Conservation (phyloP, 2,329 filamentous ascomycete genomes). For the Aureobasidium sp. region DNA sequence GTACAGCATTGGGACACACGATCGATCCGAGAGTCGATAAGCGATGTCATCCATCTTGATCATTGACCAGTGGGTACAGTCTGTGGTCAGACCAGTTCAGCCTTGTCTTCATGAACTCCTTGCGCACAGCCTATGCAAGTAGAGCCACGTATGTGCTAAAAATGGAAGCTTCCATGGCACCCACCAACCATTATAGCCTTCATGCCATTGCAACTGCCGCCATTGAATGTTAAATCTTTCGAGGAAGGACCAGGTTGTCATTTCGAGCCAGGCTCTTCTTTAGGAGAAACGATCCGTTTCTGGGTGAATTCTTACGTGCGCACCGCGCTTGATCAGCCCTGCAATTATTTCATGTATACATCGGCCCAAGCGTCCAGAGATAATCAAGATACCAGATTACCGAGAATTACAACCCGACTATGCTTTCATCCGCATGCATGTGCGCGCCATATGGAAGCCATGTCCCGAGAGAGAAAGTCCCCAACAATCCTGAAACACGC, state of each 20-base stretch:
- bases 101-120: not conserved
- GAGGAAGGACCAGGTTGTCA: not conserved
- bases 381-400: not conserved
- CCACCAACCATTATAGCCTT: not conserved
- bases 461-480: not conserved
- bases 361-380: not conserved
- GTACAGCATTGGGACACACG: not conserved
- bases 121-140: slow-evolving; percentile 5
- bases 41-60: not conserved
- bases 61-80: not conserved
- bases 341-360: not conserved
- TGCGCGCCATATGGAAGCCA: not conserved
- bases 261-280: not conserved
- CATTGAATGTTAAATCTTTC: not conserved
- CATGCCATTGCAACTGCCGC: not conserved
- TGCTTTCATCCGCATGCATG: not conserved
- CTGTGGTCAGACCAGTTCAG: not conserved
- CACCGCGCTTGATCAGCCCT: not conserved
- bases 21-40: not conserved
- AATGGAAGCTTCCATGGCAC: not conserved
- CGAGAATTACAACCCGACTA: not conserved
- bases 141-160: not conserved
- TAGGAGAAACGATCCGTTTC: not conserved
- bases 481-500: slow-evolving; percentile 11
- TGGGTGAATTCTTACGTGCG: not conserved